phyloP scores from a whole-genome alignment of 345 rosid genomes.

The Sonneratia caseolaris region DNA sequence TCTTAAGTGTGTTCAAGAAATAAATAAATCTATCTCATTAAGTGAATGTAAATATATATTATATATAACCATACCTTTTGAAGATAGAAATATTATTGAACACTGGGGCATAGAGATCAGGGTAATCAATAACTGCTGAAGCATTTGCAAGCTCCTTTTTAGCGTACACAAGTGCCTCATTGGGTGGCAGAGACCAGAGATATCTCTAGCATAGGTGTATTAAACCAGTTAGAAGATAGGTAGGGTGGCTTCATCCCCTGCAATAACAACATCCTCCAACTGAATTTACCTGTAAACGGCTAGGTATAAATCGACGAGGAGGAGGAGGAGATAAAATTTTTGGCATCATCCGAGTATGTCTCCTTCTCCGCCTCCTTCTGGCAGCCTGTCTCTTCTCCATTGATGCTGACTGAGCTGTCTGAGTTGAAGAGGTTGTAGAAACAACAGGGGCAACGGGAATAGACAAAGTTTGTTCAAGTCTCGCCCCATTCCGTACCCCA shows the following conservation, averaged over 20 bases:
- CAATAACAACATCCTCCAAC: not conserved
- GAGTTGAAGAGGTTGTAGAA: conserved; percentile 27
- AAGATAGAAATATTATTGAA: conserved; percentile 63
- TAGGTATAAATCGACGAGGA: conserved; percentile 20
- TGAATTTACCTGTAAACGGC: conserved; percentile 39
- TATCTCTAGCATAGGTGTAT: conserved; percentile 25
- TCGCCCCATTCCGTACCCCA: conserved; percentile 26
- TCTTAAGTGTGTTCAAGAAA: not conserved
- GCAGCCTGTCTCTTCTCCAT: conserved; percentile 12
- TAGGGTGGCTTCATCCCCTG: not conserved
- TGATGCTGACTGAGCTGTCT: conserved; percentile 3
- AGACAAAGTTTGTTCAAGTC: conserved; percentile 19
- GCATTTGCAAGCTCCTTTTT: conserved; percentile 51
- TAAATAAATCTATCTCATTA: not conserved
- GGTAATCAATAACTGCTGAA: conserved; percentile 29
- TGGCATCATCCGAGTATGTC: not conserved
- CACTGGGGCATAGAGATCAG: conserved; percentile 44
- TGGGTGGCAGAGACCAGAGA: conserved; percentile 47
- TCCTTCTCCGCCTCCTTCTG: conserved; percentile 15
- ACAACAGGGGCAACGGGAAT: conserved; percentile 20
- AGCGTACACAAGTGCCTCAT: conserved; percentile 58
- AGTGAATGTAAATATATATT: not conserved
- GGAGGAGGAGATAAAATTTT: conserved; percentile 11
- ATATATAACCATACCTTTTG: conserved; percentile 35
- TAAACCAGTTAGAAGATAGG: conserved; percentile 1